These are phyloP conservation scores for Pseudogymnoascus pannorum DNA, from an alignment of 2,329 filamentous ascomycete species.

Conservation along the genomic window DNA sequence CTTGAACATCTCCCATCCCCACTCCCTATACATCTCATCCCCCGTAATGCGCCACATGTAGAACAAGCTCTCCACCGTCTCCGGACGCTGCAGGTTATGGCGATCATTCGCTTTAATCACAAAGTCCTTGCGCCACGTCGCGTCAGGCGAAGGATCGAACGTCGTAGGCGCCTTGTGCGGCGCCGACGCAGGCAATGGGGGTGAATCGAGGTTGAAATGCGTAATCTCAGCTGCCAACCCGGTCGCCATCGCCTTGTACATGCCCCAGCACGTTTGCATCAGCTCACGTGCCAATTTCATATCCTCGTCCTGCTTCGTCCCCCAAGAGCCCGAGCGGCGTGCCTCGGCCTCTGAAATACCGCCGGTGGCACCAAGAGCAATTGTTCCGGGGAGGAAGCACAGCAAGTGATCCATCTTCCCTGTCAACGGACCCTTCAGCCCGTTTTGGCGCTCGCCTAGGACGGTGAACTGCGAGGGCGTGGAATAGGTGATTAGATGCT, in stretches of 20 bases:
- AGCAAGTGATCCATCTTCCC: conserved; percentile 98
- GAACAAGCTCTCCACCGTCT: conserved; percentile 92
- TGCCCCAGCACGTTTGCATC: conserved; percentile 96
- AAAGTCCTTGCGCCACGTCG: conserved; percentile 70
- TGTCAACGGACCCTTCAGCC: conserved; percentile 56
- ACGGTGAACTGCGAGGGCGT: conserved; percentile 75
- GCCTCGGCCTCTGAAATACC: conserved; percentile 71
- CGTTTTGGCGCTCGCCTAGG: conserved; percentile 74
- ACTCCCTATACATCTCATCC: conserved; percentile 80
- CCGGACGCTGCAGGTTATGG: conserved; percentile 91
- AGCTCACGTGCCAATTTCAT: conserved; percentile 82
- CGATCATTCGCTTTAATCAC: conserved; percentile 71
- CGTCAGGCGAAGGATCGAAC: conserved; percentile 46
- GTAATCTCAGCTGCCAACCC: conserved; percentile 93
- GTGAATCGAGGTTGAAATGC: conserved; percentile 71
- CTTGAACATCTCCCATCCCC: conserved; percentile 99
- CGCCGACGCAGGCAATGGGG: conserved; percentile 55
- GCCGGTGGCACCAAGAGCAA: conserved; percentile 78
- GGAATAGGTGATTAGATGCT: conserved; percentile 87
- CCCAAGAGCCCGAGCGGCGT: conserved; percentile 65
- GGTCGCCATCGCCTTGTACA: conserved; percentile 85
- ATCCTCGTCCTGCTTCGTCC: conserved; percentile 72
- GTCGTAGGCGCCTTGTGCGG: conserved; percentile 42
- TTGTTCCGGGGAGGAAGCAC: conserved; percentile 95
- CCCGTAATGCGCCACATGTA: conserved; percentile 99